Conservation (phyloP, 768 basidiomycete species). For the Russula abietina region DNA sequence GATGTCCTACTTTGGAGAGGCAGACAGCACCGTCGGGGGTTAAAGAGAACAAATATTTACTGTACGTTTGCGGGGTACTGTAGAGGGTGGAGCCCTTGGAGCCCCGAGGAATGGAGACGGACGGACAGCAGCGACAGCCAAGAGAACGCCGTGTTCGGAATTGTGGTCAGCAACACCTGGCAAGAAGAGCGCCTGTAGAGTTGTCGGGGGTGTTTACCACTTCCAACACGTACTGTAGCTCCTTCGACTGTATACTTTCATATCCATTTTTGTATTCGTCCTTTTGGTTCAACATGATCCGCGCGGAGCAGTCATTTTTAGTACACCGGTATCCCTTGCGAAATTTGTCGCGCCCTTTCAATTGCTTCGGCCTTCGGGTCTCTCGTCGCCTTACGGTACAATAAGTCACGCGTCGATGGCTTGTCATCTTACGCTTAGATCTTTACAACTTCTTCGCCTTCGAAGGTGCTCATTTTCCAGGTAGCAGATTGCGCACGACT, state of each 20-base stretch:
- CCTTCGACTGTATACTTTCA: background rate
- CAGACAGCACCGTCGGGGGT: background rate
- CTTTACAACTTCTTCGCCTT: background rate
- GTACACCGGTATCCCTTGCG: background rate
- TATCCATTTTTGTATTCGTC: background rate
- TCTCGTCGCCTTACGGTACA: background rate
- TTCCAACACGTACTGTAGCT: too few relatives aligned
- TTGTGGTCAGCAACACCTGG: background rate
- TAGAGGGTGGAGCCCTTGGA: background rate
- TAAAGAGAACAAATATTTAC: background rate
- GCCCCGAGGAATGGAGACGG: constrained; percentile 15
- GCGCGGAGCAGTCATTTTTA: background rate
- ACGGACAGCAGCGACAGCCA: background rate
- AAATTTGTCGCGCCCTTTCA: background rate
- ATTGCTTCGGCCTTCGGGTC: background rate
- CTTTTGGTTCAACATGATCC: background rate
- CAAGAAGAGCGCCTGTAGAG: background rate
- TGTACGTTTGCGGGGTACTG: background rate
- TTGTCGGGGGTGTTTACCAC: background rate
- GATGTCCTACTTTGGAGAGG: background rate
- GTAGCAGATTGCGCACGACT: background rate
- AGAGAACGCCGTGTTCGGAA: constrained; percentile 11
- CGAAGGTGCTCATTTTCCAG: background rate
- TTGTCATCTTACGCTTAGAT: background rate
- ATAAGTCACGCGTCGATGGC: background rate